Base-by-base conservation (phyloP, 164 flowering plant genomes). In the Nelumbo lutea region DNA sequence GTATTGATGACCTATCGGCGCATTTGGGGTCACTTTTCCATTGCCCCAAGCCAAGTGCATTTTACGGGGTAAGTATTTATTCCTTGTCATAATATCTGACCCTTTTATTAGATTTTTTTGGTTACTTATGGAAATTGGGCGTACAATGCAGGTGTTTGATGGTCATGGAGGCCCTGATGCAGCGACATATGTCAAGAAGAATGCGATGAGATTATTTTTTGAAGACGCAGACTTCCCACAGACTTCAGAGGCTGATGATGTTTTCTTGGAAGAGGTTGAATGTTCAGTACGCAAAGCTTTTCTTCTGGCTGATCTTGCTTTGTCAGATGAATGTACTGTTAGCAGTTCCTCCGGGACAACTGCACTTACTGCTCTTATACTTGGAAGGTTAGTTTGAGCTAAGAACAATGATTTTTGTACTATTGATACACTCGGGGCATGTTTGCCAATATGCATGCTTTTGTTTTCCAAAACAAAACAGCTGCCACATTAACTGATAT, bases 111-210 rank as follows among this genome's bases (percentile, higher is more conserved):
- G 3, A 27, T 27, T n/a, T 59, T 13, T 70, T 7, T 61, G 67
- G 44, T 67, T 42, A 41, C 56, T 69, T 6, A 69, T 63, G 41
- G 44, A 27, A 8, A 11, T 52, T 67, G 68, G 59, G 15, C 13
- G 6, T 39, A 59, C 38, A 38, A 5, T 66, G 42, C 78, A 90
- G 94, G 89, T 94, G 9, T 91, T 91, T 80, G 98, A 94, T 79
- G 98, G 98, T 56, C 98, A 94, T 82, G 98, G 96, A 44, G 98
- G 98, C n/a, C 78, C 96, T 68, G 96, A 91, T 74, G 98, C 98
- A 6, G 90, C 98, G 45, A 82, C 91, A 45, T 91, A 76, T 83
- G 66, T 91, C 38, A 83, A 78, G 66, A 82, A 84, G 62, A 88
- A 91, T 83, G 86, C 78, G 5, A 73, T 80, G 27, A 82, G 80